Conservation (phyloP, 192 early-diverging fungal genomes). For the Coemansia sp. region DNA sequence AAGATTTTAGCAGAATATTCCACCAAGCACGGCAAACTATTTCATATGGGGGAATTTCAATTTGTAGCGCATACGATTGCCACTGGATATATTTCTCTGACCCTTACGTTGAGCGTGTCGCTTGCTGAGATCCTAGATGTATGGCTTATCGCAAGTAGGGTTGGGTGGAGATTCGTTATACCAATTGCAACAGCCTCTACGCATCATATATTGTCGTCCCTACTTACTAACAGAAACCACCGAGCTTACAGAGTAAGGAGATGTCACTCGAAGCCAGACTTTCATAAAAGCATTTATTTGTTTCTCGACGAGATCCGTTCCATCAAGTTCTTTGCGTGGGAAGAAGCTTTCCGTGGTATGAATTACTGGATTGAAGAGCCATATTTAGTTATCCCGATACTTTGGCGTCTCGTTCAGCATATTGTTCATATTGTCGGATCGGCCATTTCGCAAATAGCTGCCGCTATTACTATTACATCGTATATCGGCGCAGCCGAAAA, state of each 20-base stretch:
- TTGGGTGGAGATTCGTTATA: conserved; percentile 35
- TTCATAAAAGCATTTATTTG: background rate
- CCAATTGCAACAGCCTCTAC: conserved; percentile 11
- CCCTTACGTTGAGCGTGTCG: background rate
- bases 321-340: conserved; percentile 70
- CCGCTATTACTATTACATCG: conserved; percentile 57
- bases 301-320: conserved; percentile 57
- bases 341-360: conserved; percentile 27
- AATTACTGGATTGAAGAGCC: conserved; percentile 6
- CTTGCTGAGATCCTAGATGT: conserved; percentile 11
- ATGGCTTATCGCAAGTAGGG: conserved; percentile 26
- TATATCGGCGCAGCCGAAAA: conserved; percentile 44
- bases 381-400: conserved; percentile 13
- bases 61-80: background rate
- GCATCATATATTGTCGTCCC: background rate
- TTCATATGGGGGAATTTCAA: background rate
- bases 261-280: background rate
- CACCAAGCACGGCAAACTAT: background rate
- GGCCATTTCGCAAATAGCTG: conserved; percentile 56
- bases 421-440: conserved; percentile 26
- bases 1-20: background rate
- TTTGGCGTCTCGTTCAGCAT: conserved; percentile 20
- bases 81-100: background rate
- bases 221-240: no score
- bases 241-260: background rate